phyloP scores from a whole-genome alignment of 1,139 yeast genomes.

The Suhomyces maxii region DNA sequence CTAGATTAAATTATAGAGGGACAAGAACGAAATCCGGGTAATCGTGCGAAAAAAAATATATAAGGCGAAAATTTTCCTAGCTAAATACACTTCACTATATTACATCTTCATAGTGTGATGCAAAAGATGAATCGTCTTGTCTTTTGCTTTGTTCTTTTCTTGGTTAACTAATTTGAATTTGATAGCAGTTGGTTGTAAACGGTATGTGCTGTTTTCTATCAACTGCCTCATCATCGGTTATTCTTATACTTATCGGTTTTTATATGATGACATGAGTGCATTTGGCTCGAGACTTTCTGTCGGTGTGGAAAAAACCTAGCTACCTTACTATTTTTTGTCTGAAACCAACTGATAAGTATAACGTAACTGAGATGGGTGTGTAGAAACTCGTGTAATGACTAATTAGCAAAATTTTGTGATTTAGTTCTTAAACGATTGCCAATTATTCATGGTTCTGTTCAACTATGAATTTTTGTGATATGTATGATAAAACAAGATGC shows the following conservation, averaged over 20 bases:
- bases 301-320: slow-evolving; percentile 94
- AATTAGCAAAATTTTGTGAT: no score
- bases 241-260: slow-evolving; percentile 5
- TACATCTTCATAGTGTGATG: no score
- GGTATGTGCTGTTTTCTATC: slow-evolving; percentile 7
- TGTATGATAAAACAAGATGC: no score
- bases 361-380: neutral
- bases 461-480: no score
- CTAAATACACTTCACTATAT: no score
- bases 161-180: neutral
- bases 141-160: no score
- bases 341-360: slow-evolving; percentile 12
- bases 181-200: slow-evolving; percentile 5
- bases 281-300: slow-evolving; percentile 93
- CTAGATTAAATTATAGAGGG: slow-evolving; percentile 1
- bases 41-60: slow-evolving; percentile 4
- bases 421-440: no score
- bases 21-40: slow-evolving; percentile 12
- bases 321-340: slow-evolving; percentile 60
- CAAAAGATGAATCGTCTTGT: neutral
- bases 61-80: slow-evolving; percentile 4
- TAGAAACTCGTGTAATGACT: neutral
- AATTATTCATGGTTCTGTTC: no score
- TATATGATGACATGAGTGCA: slow-evolving; percentile 86
- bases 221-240: slow-evolving; percentile 2